Base-by-base conservation (phyloP, 192 early-diverging fungal genomes). In the Gryganskiella cystojenkinii region DNA sequence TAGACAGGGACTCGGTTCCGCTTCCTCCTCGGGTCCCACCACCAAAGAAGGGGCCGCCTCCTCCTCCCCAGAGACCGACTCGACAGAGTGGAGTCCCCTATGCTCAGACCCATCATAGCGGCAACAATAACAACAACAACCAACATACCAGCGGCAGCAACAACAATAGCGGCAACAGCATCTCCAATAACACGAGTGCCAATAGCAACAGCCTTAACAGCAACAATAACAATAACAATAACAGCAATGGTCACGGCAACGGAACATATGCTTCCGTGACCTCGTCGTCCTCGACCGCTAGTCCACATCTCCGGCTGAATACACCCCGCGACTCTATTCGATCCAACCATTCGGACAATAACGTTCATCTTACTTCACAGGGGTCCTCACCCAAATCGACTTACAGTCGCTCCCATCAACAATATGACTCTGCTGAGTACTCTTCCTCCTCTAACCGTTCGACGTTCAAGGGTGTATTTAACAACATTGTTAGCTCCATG, bases 381-480 rank as follows among this genome's bases (percentile, higher is more conserved):
- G 65, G 60, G 25, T 80, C 67, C 25, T 68, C 67, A 46, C 65
- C 73, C 80, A 76, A 71, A 61, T 76, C 79, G 31, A 64, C 53
- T 45, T 72, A 72, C 53, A 46, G 74, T 28, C 61, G 67, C 55
- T 30, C 65, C 20, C 61, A 62, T 40, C 64, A 80, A 46, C 60
- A 68, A 61, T 63, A 62, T 68, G 63, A 66, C 51, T 33, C 44
- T 55, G 66, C 60, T 54, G 71, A 75, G 42, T 73, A 70, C 40
- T 40, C 37, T 40, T 40, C 43, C 9, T 37, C 56, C 5, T 78
- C 74, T 28, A 78, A 69, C 27, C 60, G 86, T 70, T 71, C 74
- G 49, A 83, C 88, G 1, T 82, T 89, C 53, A 89, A 89, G 54
- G 87, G 81, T 28, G 87, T 86, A 20, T 82, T 89, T 45, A 84